A percentile compares a stretch with the other conserved stretches of the same genome.
Evolutionary conservation across 495 filamentous ascomycete genomes (phyloP).

Genomic region (Penicillium psychrofluorescens): DNA sequence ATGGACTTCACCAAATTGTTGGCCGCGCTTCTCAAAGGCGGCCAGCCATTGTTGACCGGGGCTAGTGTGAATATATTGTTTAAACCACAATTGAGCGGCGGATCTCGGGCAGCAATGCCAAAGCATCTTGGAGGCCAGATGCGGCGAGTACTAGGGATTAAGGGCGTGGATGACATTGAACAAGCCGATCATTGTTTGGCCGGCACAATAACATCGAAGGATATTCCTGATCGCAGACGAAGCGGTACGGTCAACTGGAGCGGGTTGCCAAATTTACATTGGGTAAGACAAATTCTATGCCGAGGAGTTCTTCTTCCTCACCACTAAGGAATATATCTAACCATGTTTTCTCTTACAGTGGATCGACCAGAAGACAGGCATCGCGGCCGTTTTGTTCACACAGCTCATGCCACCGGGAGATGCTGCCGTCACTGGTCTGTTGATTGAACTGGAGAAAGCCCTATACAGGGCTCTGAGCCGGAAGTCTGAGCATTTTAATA

Average conservation of each 20-base stretch:
- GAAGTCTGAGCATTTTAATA: too few relatives aligned
- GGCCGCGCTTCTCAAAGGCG: slow-evolving; percentile 5
- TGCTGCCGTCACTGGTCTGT: slow-evolving; percentile 2
- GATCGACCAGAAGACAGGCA: slow-evolving; percentile 3
- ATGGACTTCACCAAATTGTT: slow-evolving; percentile 9
- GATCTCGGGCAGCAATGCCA: slow-evolving; percentile 11
- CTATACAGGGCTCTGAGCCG: background rate
- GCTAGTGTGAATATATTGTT: slow-evolving; percentile 8
- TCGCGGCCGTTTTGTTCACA: slow-evolving; percentile 5
- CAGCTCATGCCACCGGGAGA: slow-evolving; percentile 5
- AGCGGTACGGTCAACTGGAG: slow-evolving; percentile 14
- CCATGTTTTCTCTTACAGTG: background rate
- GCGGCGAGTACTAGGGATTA: slow-evolving; percentile 9
- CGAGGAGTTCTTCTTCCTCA: background rate
- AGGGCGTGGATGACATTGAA: background rate
- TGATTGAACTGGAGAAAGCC: slow-evolving; percentile 2
- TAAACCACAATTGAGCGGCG: slow-evolving; percentile 7
- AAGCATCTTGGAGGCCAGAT: slow-evolving; percentile 8
- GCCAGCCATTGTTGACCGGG: slow-evolving; percentile 1
- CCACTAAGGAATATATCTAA: background rate
- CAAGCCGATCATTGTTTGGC: slow-evolving; percentile 10
- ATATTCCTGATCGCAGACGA: slow-evolving; percentile 12
- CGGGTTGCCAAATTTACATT: slow-evolving; percentile 18
- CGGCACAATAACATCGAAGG: slow-evolving; percentile 6
- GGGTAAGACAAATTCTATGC: slow-evolving; percentile 5